These are phyloP conservation scores for Oenanthe javanica DNA, from an alignment of 140 eudicot genomes.

Conservation along the genomic window DNA sequence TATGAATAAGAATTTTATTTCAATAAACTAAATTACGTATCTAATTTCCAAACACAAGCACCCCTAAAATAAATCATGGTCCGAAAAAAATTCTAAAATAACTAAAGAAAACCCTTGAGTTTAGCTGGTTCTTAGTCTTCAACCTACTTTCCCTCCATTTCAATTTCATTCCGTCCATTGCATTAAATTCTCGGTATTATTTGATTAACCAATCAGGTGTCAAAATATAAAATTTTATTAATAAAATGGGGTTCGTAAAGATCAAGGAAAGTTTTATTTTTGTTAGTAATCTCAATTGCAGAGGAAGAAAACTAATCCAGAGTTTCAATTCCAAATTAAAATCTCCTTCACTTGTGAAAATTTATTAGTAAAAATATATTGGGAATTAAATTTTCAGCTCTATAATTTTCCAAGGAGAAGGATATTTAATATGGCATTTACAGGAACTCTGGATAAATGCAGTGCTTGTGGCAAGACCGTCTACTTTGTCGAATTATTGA, in stretches of 20 bases:
- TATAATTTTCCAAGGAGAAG: background rate
- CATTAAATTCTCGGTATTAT: background rate
- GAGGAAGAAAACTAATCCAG: background rate
- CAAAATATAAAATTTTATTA: background rate
- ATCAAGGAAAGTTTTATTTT: background rate
- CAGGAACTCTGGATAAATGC: constrained; percentile 68
- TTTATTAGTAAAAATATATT: background rate
- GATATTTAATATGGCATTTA: constrained; percentile 47
- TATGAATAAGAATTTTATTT: no score
- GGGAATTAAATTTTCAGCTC: background rate
- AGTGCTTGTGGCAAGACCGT: constrained; percentile 57
- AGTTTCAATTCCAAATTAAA: background rate
- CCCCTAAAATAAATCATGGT: background rate
- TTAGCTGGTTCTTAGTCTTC: background rate
- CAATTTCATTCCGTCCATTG: background rate
- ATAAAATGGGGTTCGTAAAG: no score
- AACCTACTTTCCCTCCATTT: background rate
- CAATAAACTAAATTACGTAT: no score
- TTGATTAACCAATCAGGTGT: no score
- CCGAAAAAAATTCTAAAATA: background rate
- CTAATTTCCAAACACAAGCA: no score
- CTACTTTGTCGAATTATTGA: constrained; percentile 72
- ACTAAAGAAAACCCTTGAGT: background rate
- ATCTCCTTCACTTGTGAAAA: background rate
- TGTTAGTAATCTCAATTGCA: background rate